Percentiles rank a stretch among this genome's conserved stretches.
Evolutionary conservation across 257 asterid genomes (phyloP).

Genomic region (Solanum verrucosum): DNA sequence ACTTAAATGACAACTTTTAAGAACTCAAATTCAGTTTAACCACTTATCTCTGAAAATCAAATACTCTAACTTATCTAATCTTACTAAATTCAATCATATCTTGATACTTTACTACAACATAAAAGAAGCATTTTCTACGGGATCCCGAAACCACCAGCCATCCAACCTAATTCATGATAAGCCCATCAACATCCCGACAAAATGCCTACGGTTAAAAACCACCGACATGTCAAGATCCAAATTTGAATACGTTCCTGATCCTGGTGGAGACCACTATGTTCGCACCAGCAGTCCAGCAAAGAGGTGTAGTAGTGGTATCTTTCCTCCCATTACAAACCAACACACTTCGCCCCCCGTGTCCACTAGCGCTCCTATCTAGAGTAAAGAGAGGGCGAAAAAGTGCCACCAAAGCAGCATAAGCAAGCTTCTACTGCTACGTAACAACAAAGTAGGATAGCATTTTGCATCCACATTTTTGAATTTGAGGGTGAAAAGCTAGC

Average conservation of each 20-base stretch:
- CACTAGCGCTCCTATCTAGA: not conserved
- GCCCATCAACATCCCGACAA: not conserved
- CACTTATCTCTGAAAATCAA: not conserved
- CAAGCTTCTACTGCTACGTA: not conserved
- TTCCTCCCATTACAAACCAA: not conserved
- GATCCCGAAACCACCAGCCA: not conserved
- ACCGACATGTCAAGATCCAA: not conserved
- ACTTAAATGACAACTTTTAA: not conserved
- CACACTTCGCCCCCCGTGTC: not conserved
- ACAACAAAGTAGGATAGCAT: not conserved
- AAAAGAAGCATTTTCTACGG: not conserved
- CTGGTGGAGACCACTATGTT: not conserved
- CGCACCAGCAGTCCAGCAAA: not conserved
- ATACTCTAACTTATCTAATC: not conserved
- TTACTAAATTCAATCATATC: not conserved
- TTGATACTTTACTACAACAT: not conserved
- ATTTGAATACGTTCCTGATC: not conserved
- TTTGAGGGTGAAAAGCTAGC: too few relatives aligned
- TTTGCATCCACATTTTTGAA: too few relatives aligned
- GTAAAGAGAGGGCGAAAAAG: not conserved
- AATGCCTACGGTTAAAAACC: not conserved
- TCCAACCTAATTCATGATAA: not conserved
- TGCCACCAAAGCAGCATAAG: not conserved
- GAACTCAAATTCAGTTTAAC: not conserved
- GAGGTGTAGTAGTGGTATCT: not conserved